Base-by-base conservation (phyloP, 352 stramenopile species). In the Plasmopara viticola region DNA sequence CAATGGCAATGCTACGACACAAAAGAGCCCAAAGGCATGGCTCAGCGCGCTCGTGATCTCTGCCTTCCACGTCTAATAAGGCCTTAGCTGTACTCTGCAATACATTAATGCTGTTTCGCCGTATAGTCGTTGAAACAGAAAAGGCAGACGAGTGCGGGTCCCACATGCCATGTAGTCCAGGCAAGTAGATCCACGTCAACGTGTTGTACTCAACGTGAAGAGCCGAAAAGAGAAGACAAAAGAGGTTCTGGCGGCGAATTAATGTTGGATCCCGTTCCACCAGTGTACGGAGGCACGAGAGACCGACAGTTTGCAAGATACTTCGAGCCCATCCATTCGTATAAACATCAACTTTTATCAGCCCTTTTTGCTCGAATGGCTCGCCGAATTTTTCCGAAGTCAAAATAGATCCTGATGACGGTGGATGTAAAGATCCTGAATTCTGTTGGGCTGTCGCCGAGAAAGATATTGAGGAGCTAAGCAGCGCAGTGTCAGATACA, bases 231-330 rank as follows among this genome's bases (percentile, higher is more conserved):
- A 94, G 60, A 25, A 88, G 51, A 54, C 77, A 84, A 35, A 85
- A 76, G 6, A 92, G 44, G 42, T 75, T 78, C 29, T 84, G 65
- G 13, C 64, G 62, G 9, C 64, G 68, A 62, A 92, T 86, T 15
- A 89, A 64, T 4, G 59, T 48, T 17, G 84, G 78, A 37, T 94
- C 79, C 12, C 81, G 73, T 60, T 94, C 84, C 9, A 86, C 75
- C 1, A 94, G 66, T 5, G 83, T 90, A 6, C 81, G 78, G 45
- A 94, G 64, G 44, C 81, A 91, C 9, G 81, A 87, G 49, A 91
- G 60, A 6, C 62, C 72, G 30, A 90, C 66, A 55, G 80, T 76
- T 57, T 90, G 81, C 13, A 94, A 47, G 14, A 91, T 74, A 38
- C 62, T 84, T 17, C 78, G 80, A 39, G 67, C 71, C 17, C 74